Evolutionary conservation across 148 eudicot genomes (phyloP), one percentile per base, ranked within the genome.

Genomic region (Amaranthus cruentus): DNA sequence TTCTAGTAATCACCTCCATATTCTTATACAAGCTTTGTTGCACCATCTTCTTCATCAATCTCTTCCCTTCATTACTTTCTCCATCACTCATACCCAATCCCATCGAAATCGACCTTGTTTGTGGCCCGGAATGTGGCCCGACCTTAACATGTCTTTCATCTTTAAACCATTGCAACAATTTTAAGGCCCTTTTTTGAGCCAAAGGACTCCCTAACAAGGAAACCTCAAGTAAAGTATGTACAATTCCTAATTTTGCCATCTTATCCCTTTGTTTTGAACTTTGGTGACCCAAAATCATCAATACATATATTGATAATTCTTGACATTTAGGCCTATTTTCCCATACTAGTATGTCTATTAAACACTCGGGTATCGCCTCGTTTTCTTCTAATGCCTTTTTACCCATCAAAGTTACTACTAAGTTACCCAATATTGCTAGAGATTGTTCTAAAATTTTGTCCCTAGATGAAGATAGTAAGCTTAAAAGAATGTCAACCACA

Each of bases 81-180:
- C 80, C 81, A 21, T 75, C 79, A 60, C 65, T 80, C 46, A 83
- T 28, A 0, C 88, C 89, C 21, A 89, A 89, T 3, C 87, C 91
- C 6, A 82, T 68, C 0, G 77, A 51, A 5, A 84, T 4, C 4
- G 53, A 66, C 81, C 87, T 76, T 0, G 84, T 80, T 55, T 86
- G 95, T 4, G 98, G 98, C 21, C 97, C 97, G 0, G 97, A 93
- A 64, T 91, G 97, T 44, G 86, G 83, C 69, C 94, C 88, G 64
- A 89, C 83, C 56, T 69, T 81, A n/a, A 51, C 72, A 10, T 80
- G 85, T 46, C 93, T 68, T 48, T 91, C 98, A 7, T 91, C 86
- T 73, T 88, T 93, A 62, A 93, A 91, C 91, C 98, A 93, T 73
- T 93, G 92, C 4, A 93, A 75, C 66, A 93, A 62, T 55, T 86